A percentile compares a stretch with the other conserved stretches of the same genome.
Evolutionary conservation across 2,329 filamentous ascomycete species (phyloP).

Genomic region (Knoxdaviesia proteae): DNA sequence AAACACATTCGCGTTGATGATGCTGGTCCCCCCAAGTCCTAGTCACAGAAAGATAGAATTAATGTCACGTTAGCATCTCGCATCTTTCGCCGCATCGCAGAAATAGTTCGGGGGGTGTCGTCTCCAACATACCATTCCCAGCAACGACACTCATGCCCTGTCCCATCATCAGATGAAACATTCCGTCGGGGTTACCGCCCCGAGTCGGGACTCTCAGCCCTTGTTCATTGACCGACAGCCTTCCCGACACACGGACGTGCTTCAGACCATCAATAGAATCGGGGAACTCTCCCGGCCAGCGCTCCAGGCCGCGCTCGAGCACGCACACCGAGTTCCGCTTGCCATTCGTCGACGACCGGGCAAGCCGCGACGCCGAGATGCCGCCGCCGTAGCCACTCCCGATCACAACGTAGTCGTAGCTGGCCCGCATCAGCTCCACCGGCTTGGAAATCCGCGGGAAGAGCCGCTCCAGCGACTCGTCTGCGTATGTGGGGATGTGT

Average conservation of each 20-base stretch:
- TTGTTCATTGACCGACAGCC: constrained; percentile 19
- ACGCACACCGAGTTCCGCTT: constrained; percentile 35
- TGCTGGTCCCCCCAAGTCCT: constrained; percentile 43
- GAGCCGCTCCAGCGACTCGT: too few species aligned
- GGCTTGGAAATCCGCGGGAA: constrained; percentile 35
- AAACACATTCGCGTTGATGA: constrained; percentile 49
- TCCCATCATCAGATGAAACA: constrained; percentile 43
- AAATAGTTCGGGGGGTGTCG: background rate
- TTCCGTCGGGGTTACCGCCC: constrained; percentile 32
- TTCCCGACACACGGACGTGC: constrained; percentile 35
- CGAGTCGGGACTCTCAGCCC: constrained; percentile 19
- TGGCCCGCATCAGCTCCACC: constrained; percentile 31
- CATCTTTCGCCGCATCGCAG: background rate
- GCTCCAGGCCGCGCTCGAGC: constrained; percentile 42
- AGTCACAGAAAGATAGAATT: background rate
- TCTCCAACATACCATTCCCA: constrained; percentile 25
- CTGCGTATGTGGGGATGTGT: too few species aligned
- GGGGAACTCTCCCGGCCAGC: constrained; percentile 47
- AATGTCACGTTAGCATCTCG: background rate
- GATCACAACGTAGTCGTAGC: constrained; percentile 46
- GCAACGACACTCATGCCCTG: constrained; percentile 42
- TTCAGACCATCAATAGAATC: constrained; percentile 19
- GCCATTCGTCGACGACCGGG: constrained; percentile 18
- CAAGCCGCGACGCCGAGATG: constrained; percentile 44
- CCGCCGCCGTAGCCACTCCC: constrained; percentile 50